Percentiles rank a stretch among this genome's conserved stretches.
Evolutionary conservation across 108 stramenopile species (phyloP).

Genomic region (Stephanodiscus minutulus): DNA sequence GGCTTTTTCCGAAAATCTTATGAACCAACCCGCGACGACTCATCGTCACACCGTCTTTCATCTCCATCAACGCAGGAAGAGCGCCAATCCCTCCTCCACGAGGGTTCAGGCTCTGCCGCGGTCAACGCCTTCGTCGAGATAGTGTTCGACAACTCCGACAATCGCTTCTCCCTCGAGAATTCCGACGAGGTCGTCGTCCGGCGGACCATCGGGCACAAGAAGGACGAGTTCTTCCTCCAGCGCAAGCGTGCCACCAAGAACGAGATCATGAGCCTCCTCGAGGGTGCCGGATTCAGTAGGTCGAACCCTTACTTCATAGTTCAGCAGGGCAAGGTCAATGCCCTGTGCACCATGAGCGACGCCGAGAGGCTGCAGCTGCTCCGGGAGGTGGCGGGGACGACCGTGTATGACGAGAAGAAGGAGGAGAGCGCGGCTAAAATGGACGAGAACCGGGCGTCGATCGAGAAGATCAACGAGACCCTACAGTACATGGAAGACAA

Average conservation of each 20-base stretch:
- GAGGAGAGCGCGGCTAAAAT: slow-evolving; percentile 90
- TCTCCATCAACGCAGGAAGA: slow-evolving; percentile 76
- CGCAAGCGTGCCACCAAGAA: slow-evolving; percentile 90
- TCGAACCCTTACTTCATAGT: slow-evolving; percentile 99
- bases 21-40: neutral
- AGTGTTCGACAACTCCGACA: slow-evolving; percentile 98
- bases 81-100: slow-evolving; percentile 89
- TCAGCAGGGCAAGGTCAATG: slow-evolving; percentile 98
- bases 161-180: slow-evolving; percentile 89
- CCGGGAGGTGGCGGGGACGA: slow-evolving; percentile 96
- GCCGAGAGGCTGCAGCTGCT: slow-evolving; percentile 88
- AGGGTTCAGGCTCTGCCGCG: slow-evolving; percentile 86
- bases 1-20: neutral
- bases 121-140: slow-evolving; percentile 98
- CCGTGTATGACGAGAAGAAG: slow-evolving; percentile 98
- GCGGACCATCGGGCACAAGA: slow-evolving; percentile 96
- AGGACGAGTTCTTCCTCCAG: slow-evolving; percentile 99
- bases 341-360: slow-evolving; percentile 95
- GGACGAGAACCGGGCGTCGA: slow-evolving; percentile 85
- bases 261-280: slow-evolving; percentile 92
- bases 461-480: slow-evolving; percentile 91
- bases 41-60: neutral
- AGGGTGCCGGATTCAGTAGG: slow-evolving; percentile 97
- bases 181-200: slow-evolving; percentile 96
- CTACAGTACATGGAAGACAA: slow-evolving; percentile 88